These are phyloP conservation scores for Epichloe elymi DNA, from an alignment of 2,329 filamentous ascomycete genomes.

Conservation along the genomic window DNA sequence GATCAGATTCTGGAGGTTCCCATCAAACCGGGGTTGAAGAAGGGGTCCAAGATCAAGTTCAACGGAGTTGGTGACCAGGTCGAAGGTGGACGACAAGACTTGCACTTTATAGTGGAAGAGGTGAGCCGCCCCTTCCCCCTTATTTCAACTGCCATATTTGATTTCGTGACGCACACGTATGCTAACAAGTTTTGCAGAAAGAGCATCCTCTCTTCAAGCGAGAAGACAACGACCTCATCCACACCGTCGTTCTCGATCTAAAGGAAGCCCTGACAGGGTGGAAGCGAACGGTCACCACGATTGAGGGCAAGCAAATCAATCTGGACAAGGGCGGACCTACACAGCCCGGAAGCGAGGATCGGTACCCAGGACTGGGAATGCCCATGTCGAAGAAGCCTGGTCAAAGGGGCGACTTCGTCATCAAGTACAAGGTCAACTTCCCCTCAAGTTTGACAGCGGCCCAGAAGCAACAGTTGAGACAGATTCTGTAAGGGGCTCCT, in stretches of 20 bases:
- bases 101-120: slow-evolving; percentile 92
- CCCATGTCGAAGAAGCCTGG: slow-evolving; percentile 80
- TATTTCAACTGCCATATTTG: no score
- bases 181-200: slow-evolving; percentile 46
- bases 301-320: slow-evolving; percentile 75
- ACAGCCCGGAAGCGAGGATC: slow-evolving; percentile 67
- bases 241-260: slow-evolving; percentile 67
- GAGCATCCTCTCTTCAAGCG: slow-evolving; percentile 71
- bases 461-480: slow-evolving; percentile 71
- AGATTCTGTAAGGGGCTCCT: slow-evolving; percentile 49
- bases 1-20: slow-evolving; percentile 89
- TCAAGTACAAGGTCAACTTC: slow-evolving; percentile 89
- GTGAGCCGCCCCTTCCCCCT: slow-evolving; percentile 34
- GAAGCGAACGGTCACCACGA: slow-evolving; percentile 82
- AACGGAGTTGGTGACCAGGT: slow-evolving; percentile 96
- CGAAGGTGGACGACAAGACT: slow-evolving; percentile 86
- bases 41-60: slow-evolving; percentile 97
- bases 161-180: background rate
- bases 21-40: slow-evolving; percentile 91
- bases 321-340: slow-evolving; percentile 76
- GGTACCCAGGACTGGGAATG: slow-evolving; percentile 83
- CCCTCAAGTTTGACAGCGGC: slow-evolving; percentile 60
- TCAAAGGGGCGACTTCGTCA: slow-evolving; percentile 79
- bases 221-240: slow-evolving; percentile 75
- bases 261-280: slow-evolving; percentile 94